Conservation (phyloP, 257 asterid species). For the Forsythia viridissima region DNA sequence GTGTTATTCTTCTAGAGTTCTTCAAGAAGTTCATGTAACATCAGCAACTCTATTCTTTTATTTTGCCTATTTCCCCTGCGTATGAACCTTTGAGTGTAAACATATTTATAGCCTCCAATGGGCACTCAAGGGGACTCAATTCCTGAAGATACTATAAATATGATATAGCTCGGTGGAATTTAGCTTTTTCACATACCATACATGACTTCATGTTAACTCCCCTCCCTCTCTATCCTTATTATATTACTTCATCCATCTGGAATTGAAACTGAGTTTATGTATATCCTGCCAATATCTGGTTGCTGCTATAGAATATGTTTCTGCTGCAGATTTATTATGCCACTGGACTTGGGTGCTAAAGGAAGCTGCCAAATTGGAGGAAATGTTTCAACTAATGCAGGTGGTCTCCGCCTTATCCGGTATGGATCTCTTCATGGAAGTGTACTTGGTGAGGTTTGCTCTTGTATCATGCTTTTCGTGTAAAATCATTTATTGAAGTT, state of each 20-base stretch:
- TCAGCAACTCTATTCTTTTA: not conserved
- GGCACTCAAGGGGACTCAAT: not conserved
- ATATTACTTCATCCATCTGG: not conserved
- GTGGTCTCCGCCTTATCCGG: slow-evolving; percentile 95
- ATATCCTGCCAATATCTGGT: slow-evolving; percentile 16
- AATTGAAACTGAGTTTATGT: not conserved
- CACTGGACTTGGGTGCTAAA: slow-evolving; percentile 99
- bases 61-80: not conserved
- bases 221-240: not conserved
- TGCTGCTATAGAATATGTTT: slow-evolving; percentile 15
- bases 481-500: not conserved
- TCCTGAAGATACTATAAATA: not conserved
- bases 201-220: not conserved
- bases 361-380: slow-evolving; percentile 99
- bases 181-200: not conserved
- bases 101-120: not conserved
- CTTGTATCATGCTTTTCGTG: not conserved
- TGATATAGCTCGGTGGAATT: not conserved
- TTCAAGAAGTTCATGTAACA: not conserved
- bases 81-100: not conserved
- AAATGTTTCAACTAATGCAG: slow-evolving; percentile 95
- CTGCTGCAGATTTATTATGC: slow-evolving; percentile 75
- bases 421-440: slow-evolving; percentile 96
- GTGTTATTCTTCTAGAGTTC: not conserved
- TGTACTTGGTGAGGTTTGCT: slow-evolving; percentile 72